A percentile compares a stretch with the other conserved stretches of the same genome.
Evolutionary conservation across 1,284 basidiomycete genomes (phyloP).

Genomic region (Mycena sp.): DNA sequence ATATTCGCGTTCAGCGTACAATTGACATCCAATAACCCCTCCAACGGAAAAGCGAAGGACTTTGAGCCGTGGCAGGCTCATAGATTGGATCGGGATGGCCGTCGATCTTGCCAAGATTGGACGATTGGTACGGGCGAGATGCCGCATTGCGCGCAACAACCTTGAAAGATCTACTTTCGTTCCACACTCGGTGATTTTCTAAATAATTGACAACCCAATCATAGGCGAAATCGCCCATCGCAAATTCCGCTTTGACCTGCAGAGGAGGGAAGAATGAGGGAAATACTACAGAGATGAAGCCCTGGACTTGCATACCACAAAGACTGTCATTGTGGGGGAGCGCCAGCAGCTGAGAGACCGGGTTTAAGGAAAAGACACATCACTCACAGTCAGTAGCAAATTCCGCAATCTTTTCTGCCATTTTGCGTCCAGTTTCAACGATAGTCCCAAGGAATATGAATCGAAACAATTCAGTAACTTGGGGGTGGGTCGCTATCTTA

Average conservation of each 20-base stretch:
- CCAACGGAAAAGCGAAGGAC: constrained; percentile 15
- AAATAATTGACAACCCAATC: constrained; percentile 17
- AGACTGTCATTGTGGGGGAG: constrained; percentile 3
- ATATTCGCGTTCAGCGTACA: neutral
- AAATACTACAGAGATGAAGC: neutral
- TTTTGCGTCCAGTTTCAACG: constrained; percentile 19
- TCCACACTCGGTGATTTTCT: constrained; percentile 15
- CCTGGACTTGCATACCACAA: neutral
- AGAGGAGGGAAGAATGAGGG: neutral
- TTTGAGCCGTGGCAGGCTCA: constrained; percentile 7
- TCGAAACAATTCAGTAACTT: constrained; percentile 19
- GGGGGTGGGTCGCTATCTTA: constrained; percentile 6
- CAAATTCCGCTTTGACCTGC: constrained; percentile 9
- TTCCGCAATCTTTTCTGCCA: constrained; percentile 7
- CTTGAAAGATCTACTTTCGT: constrained; percentile 17
- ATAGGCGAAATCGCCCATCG: constrained; percentile 10
- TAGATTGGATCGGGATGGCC: constrained; percentile 18
- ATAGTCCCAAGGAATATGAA: constrained; percentile 25
- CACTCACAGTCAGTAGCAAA: constrained; percentile 5
- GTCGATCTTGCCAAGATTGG: constrained; percentile 10
- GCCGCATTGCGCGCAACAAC: constrained; percentile 17
- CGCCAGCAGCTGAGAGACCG: neutral
- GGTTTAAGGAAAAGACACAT: neutral
- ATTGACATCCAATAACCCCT: constrained; percentile 18
- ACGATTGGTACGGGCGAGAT: neutral